Evolutionary conservation across 306 rosid species (phyloP), one percentile per base, ranked within the genome.

Genomic region (Trifolium subterraneum): DNA sequence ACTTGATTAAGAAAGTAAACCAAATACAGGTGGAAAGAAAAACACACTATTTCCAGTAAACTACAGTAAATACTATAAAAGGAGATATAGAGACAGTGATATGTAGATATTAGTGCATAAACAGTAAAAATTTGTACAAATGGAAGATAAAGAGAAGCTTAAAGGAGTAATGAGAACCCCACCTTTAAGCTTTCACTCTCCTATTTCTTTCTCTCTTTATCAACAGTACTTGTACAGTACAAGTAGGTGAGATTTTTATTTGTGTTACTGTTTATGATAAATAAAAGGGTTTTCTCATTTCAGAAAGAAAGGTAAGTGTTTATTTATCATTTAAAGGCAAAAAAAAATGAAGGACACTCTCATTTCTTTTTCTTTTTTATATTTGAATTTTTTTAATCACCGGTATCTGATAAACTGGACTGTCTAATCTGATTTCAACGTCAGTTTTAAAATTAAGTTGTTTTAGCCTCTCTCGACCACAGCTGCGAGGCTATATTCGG

Each of bases 61-160:
- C 50, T 50, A 25, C 61, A 42, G 69, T 45, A 68, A 63, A 39
- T 54, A 75, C 77, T 75, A 68, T 68, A 35, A 35, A 10, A 41
- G 58, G 27, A 47, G 42, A 19, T 9, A 48, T 8, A n/a, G 13
- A 45, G 3, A 1, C 4, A 31, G 0, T 5, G 4, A 31, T 38
- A n/a, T n/a, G n/a, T 68, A 12, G 88, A 78, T 71, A 78, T 35
- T 66, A 60, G 90, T 83, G 90, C 86, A 78, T 41, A 7, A 78
- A 78, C 85, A 70, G 62, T 55, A 55, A 14, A 20, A 55, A 4
- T 20, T 55, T 55, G 29, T 55, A 22, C n/a, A 10, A 10, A 55
- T 55, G 62, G 7, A 22, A 55, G 14, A 55, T 55, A 55, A 15
- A 55, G 48, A 62, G 59, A 42, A 22, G 27, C 15, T 47, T 22